These are phyloP conservation scores for Prunus mongolica DNA, from an alignment of 306 rosid genomes.

Conservation along the genomic window DNA sequence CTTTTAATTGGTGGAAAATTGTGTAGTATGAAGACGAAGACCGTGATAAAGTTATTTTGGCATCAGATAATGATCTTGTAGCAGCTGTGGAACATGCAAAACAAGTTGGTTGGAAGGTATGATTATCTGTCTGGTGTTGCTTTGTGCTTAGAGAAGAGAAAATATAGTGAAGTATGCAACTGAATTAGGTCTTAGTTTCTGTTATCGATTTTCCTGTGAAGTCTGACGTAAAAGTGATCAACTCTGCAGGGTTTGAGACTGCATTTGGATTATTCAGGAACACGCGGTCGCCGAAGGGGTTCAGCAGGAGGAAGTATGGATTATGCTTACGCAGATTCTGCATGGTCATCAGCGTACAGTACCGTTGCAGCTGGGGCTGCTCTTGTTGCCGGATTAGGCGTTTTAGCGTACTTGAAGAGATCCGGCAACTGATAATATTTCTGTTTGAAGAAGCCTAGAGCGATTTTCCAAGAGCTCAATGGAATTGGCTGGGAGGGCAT, in stretches of 20 bases:
- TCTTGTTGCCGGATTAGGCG: constrained; percentile 57
- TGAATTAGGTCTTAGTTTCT: background rate
- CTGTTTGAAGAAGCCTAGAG: background rate
- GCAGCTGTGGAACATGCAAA: constrained; percentile 94
- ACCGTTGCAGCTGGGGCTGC: constrained; percentile 74
- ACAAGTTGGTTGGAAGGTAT: constrained; percentile 84
- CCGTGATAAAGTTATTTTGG: constrained; percentile 71
- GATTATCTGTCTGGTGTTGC: constrained; percentile 1
- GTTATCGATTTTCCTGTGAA: background rate
- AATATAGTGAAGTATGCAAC: background rate
- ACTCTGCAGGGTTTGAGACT: constrained; percentile 73
- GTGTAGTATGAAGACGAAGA: constrained; percentile 96
- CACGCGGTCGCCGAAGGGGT: constrained; percentile 21
- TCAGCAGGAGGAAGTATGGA: constrained; percentile 32
- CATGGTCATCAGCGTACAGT: constrained; percentile 60
- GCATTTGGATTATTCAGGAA: constrained; percentile 80
- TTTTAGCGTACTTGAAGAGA: constrained; percentile 54
- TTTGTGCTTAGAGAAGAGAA: background rate
- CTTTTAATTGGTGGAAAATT: constrained; percentile 18
- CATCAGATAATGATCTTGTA: constrained; percentile 82
- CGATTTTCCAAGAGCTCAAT: background rate
- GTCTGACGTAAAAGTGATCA: constrained; percentile 25
- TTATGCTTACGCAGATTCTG: constrained; percentile 42
- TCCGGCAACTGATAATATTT: constrained; percentile 17
- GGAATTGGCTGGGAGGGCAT: constrained; percentile 12